These are phyloP conservation scores for Syzygium malaccense DNA, from an alignment of 441 rosid genomes.

Conservation along the genomic window DNA sequence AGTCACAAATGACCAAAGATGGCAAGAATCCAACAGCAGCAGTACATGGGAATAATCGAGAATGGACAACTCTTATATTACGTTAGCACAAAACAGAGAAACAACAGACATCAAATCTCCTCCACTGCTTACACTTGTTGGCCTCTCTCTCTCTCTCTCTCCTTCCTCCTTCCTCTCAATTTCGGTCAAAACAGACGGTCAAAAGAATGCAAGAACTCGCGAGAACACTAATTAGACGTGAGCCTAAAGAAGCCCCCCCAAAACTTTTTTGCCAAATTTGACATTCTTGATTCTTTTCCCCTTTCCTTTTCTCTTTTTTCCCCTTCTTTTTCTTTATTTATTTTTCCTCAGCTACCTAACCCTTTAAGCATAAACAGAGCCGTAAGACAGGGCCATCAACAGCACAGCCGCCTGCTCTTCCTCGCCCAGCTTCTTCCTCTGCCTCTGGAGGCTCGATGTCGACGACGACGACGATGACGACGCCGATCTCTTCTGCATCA, in stretches of 20 bases:
- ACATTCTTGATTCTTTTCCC: not conserved
- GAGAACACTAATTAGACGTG: not conserved
- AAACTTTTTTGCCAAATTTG: not conserved
- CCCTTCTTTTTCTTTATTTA: not conserved
- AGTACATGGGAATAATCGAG: not conserved
- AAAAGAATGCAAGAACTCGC: not conserved
- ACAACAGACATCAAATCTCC: not conserved
- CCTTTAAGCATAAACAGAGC: slow-evolving; percentile 55
- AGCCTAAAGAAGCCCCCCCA: not conserved
- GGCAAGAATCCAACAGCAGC: not conserved
- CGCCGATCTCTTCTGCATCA: slow-evolving; percentile 35
- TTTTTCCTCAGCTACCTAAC: not conserved
- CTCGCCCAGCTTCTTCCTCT: slow-evolving; percentile 58
- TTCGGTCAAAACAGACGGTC: not conserved
- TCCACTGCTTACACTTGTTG: not conserved
- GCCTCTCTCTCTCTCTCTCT: not conserved
- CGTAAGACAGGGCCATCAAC: slow-evolving; percentile 81
- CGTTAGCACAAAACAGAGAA: not conserved
- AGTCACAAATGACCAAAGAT: not conserved
- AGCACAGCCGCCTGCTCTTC: slow-evolving; percentile 90
- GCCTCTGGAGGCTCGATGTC: slow-evolving; percentile 49
- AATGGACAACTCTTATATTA: not conserved
- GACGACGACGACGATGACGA: not conserved
- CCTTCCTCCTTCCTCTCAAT: not conserved
- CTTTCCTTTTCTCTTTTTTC: not conserved